Conservation (phyloP, 306 rosid genomes). For the Ziziphus jujuba region DNA sequence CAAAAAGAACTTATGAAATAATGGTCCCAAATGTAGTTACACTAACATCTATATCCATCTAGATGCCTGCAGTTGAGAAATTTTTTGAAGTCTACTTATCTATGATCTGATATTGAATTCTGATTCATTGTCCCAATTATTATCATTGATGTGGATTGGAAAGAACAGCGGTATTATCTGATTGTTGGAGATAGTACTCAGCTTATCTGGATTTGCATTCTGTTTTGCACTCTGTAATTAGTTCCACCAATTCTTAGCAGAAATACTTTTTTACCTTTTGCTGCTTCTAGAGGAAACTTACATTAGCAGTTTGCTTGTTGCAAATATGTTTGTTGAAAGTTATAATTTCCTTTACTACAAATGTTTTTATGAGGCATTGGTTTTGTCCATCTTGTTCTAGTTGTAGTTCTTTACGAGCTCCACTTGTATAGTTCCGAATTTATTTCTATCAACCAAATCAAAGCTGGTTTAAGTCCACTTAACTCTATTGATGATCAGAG, state of each 20-base stretch:
- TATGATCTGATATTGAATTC: no score
- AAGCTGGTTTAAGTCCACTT: neutral
- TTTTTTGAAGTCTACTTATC: neutral
- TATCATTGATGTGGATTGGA: neutral
- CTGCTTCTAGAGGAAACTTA: neutral
- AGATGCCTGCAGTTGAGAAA: neutral
- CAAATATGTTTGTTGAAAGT: no score
- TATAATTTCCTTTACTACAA: neutral
- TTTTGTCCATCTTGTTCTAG: neutral
- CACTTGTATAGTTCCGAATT: neutral
- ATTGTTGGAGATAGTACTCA: neutral
- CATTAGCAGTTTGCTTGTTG: neutral
- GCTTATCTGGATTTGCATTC: no score
- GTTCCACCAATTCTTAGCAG: no score
- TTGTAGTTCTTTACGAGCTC: neutral
- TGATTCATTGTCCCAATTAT: neutral
- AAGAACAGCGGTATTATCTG: neutral
- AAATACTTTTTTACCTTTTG: no score
- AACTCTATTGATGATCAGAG: neutral
- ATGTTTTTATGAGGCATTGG: neutral
- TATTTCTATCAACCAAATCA: neutral
- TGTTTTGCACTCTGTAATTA: no score
- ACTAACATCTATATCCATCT: neutral
- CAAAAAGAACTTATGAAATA: no score
- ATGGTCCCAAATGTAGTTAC: no score